phyloP scores from a whole-genome alignment of 441 rosid genomes.

The Gossypium trilobum region DNA sequence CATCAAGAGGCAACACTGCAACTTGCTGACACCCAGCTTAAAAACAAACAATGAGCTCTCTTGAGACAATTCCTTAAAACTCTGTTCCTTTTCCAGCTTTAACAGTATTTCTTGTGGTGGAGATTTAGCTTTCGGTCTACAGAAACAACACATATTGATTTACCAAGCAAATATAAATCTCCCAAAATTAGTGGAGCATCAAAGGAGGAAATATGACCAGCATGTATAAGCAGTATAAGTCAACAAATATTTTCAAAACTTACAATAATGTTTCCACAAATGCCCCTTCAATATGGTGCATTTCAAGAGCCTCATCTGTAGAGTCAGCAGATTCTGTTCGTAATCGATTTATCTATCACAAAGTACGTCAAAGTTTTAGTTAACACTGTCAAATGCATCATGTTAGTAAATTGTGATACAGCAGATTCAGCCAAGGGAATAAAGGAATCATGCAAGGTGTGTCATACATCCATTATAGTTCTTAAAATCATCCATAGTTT shows the following conservation, averaged over 20 bases:
- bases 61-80: slow-evolving; percentile 48
- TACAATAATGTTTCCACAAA: slow-evolving; percentile 80
- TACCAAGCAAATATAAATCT: slow-evolving; percentile 13
- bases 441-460: not conserved
- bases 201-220: slow-evolving; percentile 8
- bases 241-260: slow-evolving; percentile 28
- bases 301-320: slow-evolving; percentile 59
- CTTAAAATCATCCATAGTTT: not conserved
- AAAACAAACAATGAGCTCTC: slow-evolving; percentile 79
- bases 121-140: slow-evolving; percentile 69
- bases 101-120: slow-evolving; percentile 84
- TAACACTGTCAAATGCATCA: not conserved
- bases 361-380: slow-evolving; percentile 11
- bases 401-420: not conserved
- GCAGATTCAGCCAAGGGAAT: not conserved
- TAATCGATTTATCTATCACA: slow-evolving; percentile 58
- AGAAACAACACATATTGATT: slow-evolving; percentile 12
- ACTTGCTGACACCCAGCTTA: slow-evolving; percentile 78
- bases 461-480: not conserved
- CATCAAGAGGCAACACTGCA: slow-evolving; percentile 73
- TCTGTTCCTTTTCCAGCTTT: slow-evolving; percentile 71
- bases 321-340: slow-evolving; percentile 58
- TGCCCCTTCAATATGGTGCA: slow-evolving; percentile 86
- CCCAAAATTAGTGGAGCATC: not conserved
- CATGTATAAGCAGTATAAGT: slow-evolving; percentile 6